Evolutionary conservation across 306 rosid genomes (phyloP), one percentile per base, ranked within the genome.

Genomic region (Sicyos edulis): DNA sequence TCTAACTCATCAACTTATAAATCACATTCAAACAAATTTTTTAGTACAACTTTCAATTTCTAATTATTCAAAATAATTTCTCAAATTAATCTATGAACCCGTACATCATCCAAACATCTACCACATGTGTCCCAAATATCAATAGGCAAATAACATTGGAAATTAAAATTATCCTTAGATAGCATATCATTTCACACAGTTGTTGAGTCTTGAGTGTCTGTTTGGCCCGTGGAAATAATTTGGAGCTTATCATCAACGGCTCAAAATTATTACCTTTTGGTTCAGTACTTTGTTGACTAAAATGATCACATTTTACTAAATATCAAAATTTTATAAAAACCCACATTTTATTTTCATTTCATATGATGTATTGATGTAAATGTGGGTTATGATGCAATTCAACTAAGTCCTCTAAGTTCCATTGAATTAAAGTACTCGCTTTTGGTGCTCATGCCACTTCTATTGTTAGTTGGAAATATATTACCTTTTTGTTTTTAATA

Each of bases 381-480:
- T 1, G 47, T 32, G 47, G 68, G 34, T 12, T 61, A 15, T 61
- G 49, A 61, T 61, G 68, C 22, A 32, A 61, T 61, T 61, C 47
- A 61, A 61, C 68, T 32, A 8, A 32, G 14, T 10, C 17, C 32
- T 10, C 6, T 61, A 15, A 20, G 34, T 24, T 32, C 19, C 8
- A 15, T 61, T 61, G 13, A 61, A 32, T 61, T 61, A 61, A 61
- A 61, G 21, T 16, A 61, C 47, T 26, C 68, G 32, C 3, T 61
- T 61, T 60, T 7, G 47, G 68, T 61, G 68, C 68, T 61, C 68
- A 32, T 32, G 32, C 65, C 65, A 59, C 65, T 59, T 26, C 65
- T 13, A 5, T 59, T 26, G n/a, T 13, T 22, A 58, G 64, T 58
- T 58, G 40, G 2, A 57, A 24, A 57, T 57, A 56, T 10, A 12